Base-by-base conservation (phyloP, 2,329 filamentous ascomycete genomes). In the Periconia sp. region DNA sequence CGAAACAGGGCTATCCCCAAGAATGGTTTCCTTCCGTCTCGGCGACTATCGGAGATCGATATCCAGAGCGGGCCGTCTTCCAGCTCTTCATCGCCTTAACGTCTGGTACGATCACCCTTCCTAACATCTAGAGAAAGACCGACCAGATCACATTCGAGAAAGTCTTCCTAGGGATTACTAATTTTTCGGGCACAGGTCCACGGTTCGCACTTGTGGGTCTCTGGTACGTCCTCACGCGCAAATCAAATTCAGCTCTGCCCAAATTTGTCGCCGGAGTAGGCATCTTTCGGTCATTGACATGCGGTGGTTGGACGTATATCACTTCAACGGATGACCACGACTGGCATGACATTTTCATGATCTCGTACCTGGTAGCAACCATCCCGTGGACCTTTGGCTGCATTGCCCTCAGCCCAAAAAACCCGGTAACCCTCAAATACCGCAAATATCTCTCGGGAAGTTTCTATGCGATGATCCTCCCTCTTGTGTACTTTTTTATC, bases 341-440 rank as follows among this genome's bases (percentile, higher is more conserved):
- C 75, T 97, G 92, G 92, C 94, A 99, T 74, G 94, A 99, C 70
- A 93, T 97, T 58, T 93, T 99, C 74, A 99, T 99, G 94, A 97
- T 99, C 64, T 95, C 92, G 14, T 99, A 99, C 75, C 81, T 99
- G 52, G 88, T 99, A 44, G 89, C 91, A 33, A 97, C 94, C 2
- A 81, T 99, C 50, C 94, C 94, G 1, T 99, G 94, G 94, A 99
- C 93, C 1, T 75, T 91, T 45, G 94, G 94, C 46, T 97, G 93
- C 74, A 83, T 97, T 57, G 86, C 89, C 6, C 78, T 97, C 48
- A 97, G 92, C 75, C 92, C 93, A 11, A 85, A 87, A 52, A 96
- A 97, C 71, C 82, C 87, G 13, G 84, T 79, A 57, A 91, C 94
- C 7, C 82, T 97, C 70, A 92, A 89, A 76, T 96, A 95, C 74